Conservation (phyloP, 2,329 filamentous ascomycete genomes). For the Zymoseptoria tritici region DNA sequence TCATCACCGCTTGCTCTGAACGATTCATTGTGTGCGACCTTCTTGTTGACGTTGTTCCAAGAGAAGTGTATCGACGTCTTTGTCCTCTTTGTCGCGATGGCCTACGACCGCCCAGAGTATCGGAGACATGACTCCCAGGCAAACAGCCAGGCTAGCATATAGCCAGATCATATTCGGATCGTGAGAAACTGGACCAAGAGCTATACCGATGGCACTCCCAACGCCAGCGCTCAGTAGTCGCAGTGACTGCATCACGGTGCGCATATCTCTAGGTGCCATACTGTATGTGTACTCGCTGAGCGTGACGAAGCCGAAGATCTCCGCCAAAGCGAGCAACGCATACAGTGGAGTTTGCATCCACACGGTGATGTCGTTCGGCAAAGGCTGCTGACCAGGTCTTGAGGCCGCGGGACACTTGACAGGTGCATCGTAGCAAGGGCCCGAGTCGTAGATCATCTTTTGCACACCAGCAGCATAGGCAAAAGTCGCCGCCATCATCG, state of each 20-base stretch:
- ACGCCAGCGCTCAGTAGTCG: conserved; percentile 28
- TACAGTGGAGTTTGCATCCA: conserved; percentile 37
- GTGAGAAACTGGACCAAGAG: conserved; percentile 22
- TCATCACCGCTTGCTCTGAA: no score
- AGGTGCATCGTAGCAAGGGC: conserved; percentile 32
- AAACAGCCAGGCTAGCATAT: conserved; percentile 5
- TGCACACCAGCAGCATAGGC: conserved; percentile 15
- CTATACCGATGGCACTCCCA: conserved; percentile 28
- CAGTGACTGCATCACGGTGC: conserved; percentile 31
- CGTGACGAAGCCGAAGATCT: conserved; percentile 39
- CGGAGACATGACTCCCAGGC: no score
- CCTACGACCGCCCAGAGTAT: no score
- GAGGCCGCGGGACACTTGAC: conserved; percentile 19
- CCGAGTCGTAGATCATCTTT: conserved; percentile 26
- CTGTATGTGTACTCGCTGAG: conserved; percentile 39
- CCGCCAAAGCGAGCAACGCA: conserved; percentile 33
- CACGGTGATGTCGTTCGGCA: conserved; percentile 31
- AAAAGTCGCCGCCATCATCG: conserved; percentile 7
- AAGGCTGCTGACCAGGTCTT: conserved; percentile 5
- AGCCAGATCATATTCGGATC: conserved; percentile 9
- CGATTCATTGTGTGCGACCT: no score
- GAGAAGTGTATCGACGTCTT: no score
- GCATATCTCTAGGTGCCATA: conserved; percentile 38
- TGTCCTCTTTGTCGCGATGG: no score
- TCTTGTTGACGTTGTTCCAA: no score